Conservation (phyloP, 306 rosid genomes). For the Trifolium pratense region DNA sequence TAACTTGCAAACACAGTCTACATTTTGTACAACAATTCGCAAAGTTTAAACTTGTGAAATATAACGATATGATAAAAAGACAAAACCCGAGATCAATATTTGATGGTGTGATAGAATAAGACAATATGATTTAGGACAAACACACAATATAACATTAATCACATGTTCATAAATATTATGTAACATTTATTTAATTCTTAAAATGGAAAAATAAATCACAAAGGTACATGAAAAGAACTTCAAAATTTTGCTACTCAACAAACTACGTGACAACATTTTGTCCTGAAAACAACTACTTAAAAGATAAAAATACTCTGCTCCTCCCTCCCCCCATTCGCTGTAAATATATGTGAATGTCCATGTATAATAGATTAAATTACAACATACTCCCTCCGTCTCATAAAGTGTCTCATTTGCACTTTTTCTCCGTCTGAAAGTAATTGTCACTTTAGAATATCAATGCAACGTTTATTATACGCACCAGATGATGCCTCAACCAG, state of each 20-base stretch:
- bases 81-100: conserved; percentile 27
- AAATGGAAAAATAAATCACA: conserved; percentile 10
- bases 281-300: background rate
- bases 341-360: background rate
- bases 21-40: conserved; percentile 45
- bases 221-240: conserved; percentile 5
- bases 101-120: conserved; percentile 35
- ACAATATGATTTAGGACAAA: conserved; percentile 6
- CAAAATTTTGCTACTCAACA: background rate
- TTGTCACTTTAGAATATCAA: too few species aligned
- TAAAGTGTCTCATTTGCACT: too few species aligned
- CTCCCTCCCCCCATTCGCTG: background rate
- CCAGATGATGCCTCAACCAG: background rate
- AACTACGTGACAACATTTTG: background rate
- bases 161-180: conserved; percentile 19
- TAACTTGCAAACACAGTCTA: conserved; percentile 86
- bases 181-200: background rate
- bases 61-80: conserved; percentile 30
- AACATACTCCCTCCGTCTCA: too few species aligned
- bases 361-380: background rate
- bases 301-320: background rate
- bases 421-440: too few species aligned
- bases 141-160: conserved; percentile 23
- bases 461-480: background rate
- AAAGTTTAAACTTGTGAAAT: conserved; percentile 32